Percentiles rank a stretch among this genome's conserved stretches.
Conservation (phyloP, 1,139 yeast genomes). For the Tardiomyces digboiensis region DNA sequence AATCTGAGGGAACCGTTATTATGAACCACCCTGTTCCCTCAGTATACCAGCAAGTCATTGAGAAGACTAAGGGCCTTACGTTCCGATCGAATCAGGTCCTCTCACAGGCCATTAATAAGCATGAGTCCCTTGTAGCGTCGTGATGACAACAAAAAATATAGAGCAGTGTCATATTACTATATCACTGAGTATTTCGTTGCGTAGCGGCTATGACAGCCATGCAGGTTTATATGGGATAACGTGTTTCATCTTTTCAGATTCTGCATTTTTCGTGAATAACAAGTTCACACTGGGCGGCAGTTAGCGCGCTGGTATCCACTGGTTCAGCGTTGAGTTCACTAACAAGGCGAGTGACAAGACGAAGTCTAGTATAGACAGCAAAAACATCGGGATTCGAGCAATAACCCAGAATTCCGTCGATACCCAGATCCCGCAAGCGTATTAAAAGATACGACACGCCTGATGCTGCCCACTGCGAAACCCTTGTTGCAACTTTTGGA, state of each 20-base stretch:
- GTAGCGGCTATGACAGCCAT: too few relatives aligned
- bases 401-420: background rate
- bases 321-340: too few relatives aligned
- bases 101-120: constrained; percentile 23
- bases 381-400: background rate
- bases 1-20: constrained; percentile 37
- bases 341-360: background rate
- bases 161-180: too few relatives aligned
- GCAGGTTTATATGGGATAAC: too few relatives aligned
- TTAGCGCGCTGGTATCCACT: too few relatives aligned
- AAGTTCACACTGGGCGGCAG: too few relatives aligned
- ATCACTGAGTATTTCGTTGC: too few relatives aligned
- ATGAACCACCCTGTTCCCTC: constrained; percentile 37
- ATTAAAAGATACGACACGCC: too few relatives aligned
- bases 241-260: background rate
- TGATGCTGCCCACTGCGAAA: too few relatives aligned
- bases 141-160: background rate
- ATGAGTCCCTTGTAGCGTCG: constrained; percentile 3
- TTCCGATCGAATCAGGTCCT: constrained; percentile 47
- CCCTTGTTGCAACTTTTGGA: too few relatives aligned
- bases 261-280: background rate
- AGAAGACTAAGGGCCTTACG: constrained; percentile 49
- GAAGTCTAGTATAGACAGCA: background rate
- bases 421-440: background rate
- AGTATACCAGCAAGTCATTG: constrained; percentile 49